A percentile compares a stretch with the other conserved stretches of the same genome.
These are phyloP conservation scores for Hyaloraphidium curvatum DNA, from an alignment of 192 early-diverging fungal species.

Conservation along the genomic window DNA sequence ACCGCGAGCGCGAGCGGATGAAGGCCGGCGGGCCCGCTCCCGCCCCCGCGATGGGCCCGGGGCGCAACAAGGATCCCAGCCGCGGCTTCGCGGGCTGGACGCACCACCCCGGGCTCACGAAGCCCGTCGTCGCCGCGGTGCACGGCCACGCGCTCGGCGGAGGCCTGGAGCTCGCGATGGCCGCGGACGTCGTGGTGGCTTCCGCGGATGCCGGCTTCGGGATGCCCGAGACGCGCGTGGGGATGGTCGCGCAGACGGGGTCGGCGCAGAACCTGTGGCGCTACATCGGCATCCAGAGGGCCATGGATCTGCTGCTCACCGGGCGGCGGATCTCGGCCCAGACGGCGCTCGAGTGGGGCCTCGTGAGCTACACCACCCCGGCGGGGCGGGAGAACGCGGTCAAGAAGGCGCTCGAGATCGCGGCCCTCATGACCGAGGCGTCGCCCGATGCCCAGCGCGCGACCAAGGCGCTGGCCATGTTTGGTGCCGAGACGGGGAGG, in stretches of 20 bases:
- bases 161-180: neutral
- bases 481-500: neutral
- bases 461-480: neutral
- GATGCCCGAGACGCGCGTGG: neutral
- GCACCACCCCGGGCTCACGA: neutral
- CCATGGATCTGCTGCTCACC: neutral
- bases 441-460: neutral
- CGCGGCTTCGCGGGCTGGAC: neutral
- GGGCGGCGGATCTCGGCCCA: neutral
- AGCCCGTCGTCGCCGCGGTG: slow-evolving; percentile 2
- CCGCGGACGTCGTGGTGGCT: neutral
- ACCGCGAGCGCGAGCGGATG: neutral
- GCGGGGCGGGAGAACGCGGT: no score
- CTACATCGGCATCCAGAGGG: neutral
- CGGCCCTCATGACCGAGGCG: neutral
- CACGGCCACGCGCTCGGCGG: neutral
- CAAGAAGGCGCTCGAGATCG: neutral
- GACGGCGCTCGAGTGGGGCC: neutral
- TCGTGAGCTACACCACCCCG: neutral
- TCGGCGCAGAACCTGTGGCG: neutral
- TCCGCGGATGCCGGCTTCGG: neutral
- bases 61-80: no score
- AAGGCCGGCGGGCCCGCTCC: no score
- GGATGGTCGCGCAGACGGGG: no score
- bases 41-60: no score